These are phyloP conservation scores for Cutaneotrichosporon daszewskae DNA, from an alignment of 1,284 basidiomycete genomes.

Conservation along the genomic window DNA sequence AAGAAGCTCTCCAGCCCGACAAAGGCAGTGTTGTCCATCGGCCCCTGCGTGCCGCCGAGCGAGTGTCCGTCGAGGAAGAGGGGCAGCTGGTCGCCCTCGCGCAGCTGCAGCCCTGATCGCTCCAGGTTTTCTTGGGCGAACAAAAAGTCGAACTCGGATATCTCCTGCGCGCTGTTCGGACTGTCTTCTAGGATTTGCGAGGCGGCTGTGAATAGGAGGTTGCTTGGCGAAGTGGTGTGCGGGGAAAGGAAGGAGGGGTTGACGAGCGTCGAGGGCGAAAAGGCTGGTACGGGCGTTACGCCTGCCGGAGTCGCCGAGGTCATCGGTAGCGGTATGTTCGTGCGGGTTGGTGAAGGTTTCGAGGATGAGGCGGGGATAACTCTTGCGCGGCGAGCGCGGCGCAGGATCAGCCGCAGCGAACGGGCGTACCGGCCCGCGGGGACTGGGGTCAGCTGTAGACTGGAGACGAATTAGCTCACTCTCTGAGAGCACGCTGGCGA, in stretches of 20 bases:
- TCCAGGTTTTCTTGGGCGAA: conserved; percentile 46
- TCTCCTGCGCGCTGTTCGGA: conserved; percentile 32
- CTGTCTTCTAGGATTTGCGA: conserved; percentile 41
- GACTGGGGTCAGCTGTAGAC: conserved; percentile 51
- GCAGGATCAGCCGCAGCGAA: conserved; percentile 78
- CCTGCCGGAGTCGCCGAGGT: conserved; percentile 9
- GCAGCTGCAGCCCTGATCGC: conserved; percentile 38
- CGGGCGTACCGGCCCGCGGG: conserved; percentile 83
- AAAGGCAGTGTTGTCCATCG: conserved; percentile 37
- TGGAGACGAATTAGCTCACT: conserved; percentile 51
- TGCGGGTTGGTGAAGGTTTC: conserved; percentile 34
- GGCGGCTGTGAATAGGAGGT: conserved; percentile 26
- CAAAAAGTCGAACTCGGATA: conserved; percentile 45
- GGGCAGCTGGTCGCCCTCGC: conserved; percentile 42
- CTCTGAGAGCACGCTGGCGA: conserved; percentile 66
- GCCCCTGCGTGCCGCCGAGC: conserved; percentile 28
- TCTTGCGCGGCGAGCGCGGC: conserved; percentile 66
- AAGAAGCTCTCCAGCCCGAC: conserved; percentile 48
- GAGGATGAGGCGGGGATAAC: conserved; percentile 47
- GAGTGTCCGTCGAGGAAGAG: conserved; percentile 47
- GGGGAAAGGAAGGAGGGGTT: conserved; percentile 19
- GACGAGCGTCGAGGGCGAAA: conserved; percentile 17
- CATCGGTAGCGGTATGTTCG: conserved; percentile 17
- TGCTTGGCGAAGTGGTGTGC: conserved; percentile 11
- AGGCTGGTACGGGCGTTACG: not conserved